Conservation (phyloP, 2,329 filamentous ascomycete species). For the Diaporthe velutina region DNA sequence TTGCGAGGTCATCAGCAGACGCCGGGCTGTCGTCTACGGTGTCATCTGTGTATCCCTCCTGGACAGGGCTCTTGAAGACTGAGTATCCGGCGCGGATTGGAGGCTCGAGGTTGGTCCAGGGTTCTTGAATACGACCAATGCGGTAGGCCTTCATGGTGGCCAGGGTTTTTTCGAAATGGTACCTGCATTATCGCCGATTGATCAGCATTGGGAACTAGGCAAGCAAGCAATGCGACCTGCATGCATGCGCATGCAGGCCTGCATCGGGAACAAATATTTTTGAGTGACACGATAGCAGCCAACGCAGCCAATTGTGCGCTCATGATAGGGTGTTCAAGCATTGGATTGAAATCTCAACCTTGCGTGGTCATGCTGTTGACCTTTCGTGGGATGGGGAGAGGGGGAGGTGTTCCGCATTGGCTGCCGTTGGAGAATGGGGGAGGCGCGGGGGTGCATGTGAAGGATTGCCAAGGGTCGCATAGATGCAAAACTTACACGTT, state of each 20-base stretch:
- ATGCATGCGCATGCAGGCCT: neutral
- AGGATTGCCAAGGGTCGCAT: conserved; percentile 14
- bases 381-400: neutral
- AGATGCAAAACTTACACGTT: conserved; percentile 61
- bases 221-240: conserved; percentile 7
- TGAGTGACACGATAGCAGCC: neutral
- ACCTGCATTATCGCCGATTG: conserved; percentile 56
- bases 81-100: conserved; percentile 57
- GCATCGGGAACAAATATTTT: neutral
- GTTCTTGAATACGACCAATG: conserved; percentile 61
- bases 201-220: conserved; percentile 44
- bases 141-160: conserved; percentile 71
- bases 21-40: neutral
- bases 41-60: neutral
- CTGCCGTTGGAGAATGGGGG: neutral
- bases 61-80: conserved; percentile 17
- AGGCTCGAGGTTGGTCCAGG: conserved; percentile 70
- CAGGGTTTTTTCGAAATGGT: conserved; percentile 67
- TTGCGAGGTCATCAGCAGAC: neutral
- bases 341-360: neutral
- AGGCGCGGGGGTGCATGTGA: conserved; percentile 12
- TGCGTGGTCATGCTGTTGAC: neutral
- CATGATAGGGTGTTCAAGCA: neutral
- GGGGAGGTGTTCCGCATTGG: neutral
- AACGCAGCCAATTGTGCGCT: neutral